A percentile compares a stretch with the other conserved stretches of the same genome.
Evolutionary conservation across 345 rosid genomes (phyloP).

Genomic region (Aquilaria yunnanensis): DNA sequence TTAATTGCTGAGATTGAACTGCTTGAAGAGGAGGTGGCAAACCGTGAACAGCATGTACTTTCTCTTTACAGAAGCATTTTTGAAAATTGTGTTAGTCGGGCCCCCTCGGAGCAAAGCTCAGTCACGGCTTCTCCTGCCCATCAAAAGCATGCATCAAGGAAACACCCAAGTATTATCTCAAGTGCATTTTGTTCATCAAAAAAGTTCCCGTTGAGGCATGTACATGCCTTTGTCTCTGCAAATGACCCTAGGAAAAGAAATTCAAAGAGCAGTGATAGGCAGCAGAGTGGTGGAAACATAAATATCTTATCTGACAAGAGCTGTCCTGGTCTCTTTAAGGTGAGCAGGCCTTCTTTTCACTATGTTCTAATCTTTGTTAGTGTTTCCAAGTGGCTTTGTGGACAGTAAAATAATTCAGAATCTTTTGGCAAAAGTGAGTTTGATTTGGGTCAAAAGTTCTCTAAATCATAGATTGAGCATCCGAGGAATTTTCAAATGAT

Average conservation of each 20-base stretch:
- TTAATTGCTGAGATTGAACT: constrained; percentile 75
- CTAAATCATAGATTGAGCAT: no score
- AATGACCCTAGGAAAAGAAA: constrained; percentile 37
- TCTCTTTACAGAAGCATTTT: constrained; percentile 70
- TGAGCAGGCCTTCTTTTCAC: constrained; percentile 15
- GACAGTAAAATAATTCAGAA: background rate
- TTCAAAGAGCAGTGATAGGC: constrained; percentile 31
- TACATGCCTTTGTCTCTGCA: constrained; percentile 44
- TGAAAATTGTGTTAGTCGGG: constrained; percentile 49
- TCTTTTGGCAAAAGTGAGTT: background rate
- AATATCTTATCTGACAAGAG: constrained; percentile 31
- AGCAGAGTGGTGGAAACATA: constrained; percentile 22
- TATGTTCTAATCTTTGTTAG: background rate
- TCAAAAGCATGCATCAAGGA: constrained; percentile 47
- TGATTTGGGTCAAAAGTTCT: no score
- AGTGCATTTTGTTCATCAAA: constrained; percentile 84
- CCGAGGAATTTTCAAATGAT: no score
- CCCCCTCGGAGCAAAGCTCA: constrained; percentile 58
- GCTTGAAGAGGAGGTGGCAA: constrained; percentile 78
- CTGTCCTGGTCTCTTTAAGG: constrained; percentile 38
- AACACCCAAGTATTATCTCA: constrained; percentile 78
- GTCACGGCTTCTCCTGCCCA: constrained; percentile 67
- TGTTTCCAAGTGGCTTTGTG: background rate
- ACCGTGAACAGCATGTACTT: constrained; percentile 78
- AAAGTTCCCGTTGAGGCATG: constrained; percentile 48